Percentiles rank a stretch among this genome's conserved stretches.
These are phyloP conservation scores for Mercurialis annua DNA, from an alignment of 345 rosid genomes.

Conservation along the genomic window DNA sequence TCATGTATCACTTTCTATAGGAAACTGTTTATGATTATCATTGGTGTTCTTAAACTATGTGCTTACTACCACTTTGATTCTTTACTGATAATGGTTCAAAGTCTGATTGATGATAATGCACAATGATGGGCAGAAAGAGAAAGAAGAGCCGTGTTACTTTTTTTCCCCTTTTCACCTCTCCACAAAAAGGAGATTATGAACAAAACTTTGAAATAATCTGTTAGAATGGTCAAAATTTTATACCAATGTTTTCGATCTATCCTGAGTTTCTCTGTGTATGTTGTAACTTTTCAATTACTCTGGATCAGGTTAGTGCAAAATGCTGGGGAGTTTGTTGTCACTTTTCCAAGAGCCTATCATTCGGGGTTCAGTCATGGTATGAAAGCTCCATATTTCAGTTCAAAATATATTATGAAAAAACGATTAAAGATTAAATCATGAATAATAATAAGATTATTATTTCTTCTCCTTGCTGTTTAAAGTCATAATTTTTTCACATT, in stretches of 20 bases:
- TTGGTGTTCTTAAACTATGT: neutral
- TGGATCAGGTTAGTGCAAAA: conserved; percentile 29
- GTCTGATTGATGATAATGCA: conserved; percentile 1
- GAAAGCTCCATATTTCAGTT: conserved; percentile 3
- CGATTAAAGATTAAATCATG: too few species aligned
- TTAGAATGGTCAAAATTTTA: neutral
- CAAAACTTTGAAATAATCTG: neutral
- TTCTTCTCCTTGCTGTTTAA: conserved; percentile 4
- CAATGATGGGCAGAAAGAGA: conserved; percentile 4
- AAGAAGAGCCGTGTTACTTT: neutral
- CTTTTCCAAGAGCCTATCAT: conserved; percentile 99
- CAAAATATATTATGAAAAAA: neutral
- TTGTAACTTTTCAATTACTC: conserved; percentile 1
- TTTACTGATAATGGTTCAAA: neutral
- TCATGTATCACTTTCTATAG: conserved; percentile 3
- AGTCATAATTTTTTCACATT: conserved; percentile 14
- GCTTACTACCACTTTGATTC: conserved; percentile 1
- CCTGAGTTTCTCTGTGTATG: neutral
- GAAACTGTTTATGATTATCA: conserved; percentile 3
- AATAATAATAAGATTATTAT: too few species aligned
- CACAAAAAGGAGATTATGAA: neutral
- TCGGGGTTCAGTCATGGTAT: conserved; percentile 98
- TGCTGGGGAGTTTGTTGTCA: conserved; percentile 73
- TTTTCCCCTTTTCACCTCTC: neutral
- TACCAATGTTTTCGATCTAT: neutral